A percentile compares a stretch with the other conserved stretches of the same genome.
phyloP scores from a whole-genome alignment of 2,329 filamentous ascomycete genomes.

The Exophiala xenobiotica region DNA sequence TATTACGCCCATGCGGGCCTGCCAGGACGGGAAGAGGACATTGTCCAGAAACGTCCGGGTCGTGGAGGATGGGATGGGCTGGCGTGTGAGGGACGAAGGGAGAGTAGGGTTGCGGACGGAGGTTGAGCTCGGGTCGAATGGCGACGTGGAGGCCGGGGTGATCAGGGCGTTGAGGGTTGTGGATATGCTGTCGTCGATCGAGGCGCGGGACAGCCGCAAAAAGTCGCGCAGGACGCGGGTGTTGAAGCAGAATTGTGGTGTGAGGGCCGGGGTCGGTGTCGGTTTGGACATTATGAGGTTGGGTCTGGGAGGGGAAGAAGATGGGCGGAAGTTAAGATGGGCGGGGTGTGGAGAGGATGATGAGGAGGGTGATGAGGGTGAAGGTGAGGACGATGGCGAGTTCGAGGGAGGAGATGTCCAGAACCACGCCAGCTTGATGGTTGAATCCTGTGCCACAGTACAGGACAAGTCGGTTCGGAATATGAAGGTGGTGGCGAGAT shows the following conservation, averaged over 20 bases:
- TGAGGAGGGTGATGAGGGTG: constrained; percentile 12
- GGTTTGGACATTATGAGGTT: constrained; percentile 39
- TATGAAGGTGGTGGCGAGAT: neutral
- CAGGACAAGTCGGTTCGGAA: neutral
- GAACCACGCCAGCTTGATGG: constrained; percentile 32
- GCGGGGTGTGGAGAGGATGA: neutral
- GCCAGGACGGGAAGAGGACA: constrained; percentile 86
- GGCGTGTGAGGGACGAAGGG: constrained; percentile 16
- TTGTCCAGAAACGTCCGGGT: constrained; percentile 73
- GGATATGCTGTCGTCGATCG: constrained; percentile 88
- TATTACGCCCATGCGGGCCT: constrained; percentile 75
- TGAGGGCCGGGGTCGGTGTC: constrained; percentile 46
- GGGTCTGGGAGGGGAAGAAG: constrained; percentile 7
- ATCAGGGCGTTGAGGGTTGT: constrained; percentile 89
- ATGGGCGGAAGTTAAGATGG: neutral
- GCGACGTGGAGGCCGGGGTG: constrained; percentile 63
- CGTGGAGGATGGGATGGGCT: constrained; percentile 47
- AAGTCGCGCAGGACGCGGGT: constrained; percentile 64
- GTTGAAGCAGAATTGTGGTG: constrained; percentile 66
- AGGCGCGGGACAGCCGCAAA: constrained; percentile 75
- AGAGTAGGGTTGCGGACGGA: constrained; percentile 39
- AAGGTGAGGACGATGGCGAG: constrained; percentile 5
- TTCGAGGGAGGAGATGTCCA: constrained; percentile 21
- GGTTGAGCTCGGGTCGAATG: constrained; percentile 80
- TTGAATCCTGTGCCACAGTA: no score